phyloP scores from a whole-genome alignment of 805 yeast genomes.

The Starmerella cellae region DNA sequence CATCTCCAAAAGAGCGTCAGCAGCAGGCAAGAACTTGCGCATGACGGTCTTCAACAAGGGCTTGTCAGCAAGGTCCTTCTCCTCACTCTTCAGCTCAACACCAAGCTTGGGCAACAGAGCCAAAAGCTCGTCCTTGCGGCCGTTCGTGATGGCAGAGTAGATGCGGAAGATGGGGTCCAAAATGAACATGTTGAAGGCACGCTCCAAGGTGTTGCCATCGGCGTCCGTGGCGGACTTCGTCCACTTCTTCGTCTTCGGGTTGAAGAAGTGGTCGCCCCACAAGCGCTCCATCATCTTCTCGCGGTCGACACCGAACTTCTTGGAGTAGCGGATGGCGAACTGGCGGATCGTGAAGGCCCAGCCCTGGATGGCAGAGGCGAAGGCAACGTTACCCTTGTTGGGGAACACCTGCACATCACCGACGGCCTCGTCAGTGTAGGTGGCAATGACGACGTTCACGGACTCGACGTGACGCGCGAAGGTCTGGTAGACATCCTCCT shows the following conservation, averaged over 20 bases:
- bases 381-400: conserved; percentile 96
- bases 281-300: conserved; percentile 96
- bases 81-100: conserved; percentile 85
- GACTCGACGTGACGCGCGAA: conserved; percentile 98
- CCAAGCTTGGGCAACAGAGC: conserved; percentile 85
- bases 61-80: conserved; percentile 97
- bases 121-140: conserved; percentile 95
- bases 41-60: conserved; percentile 94
- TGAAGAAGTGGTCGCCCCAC: conserved; percentile 99
- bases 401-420: conserved; percentile 99
- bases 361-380: conserved; percentile 99
- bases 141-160: conserved; percentile 95
- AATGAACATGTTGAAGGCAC: conserved; percentile 99
- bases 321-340: conserved; percentile 94
- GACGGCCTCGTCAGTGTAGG: conserved; percentile 76
- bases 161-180: conserved; percentile 98
- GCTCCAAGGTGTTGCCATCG: conserved; percentile 86
- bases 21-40: conserved; percentile 99
- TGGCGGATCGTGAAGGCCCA: conserved; percentile 99
- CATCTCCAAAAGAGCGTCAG: conserved; percentile 98
- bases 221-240: conserved; percentile 90
- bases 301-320: conserved; percentile 99
- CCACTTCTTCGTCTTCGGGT: conserved; percentile 99
- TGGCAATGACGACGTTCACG: conserved; percentile 94
- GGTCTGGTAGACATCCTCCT: conserved; percentile 97